A percentile compares a stretch with the other conserved stretches of the same genome.
phyloP scores from a whole-genome alignment of 371 early-diverging fungal species.

The Sanchytrium tribonematis region DNA sequence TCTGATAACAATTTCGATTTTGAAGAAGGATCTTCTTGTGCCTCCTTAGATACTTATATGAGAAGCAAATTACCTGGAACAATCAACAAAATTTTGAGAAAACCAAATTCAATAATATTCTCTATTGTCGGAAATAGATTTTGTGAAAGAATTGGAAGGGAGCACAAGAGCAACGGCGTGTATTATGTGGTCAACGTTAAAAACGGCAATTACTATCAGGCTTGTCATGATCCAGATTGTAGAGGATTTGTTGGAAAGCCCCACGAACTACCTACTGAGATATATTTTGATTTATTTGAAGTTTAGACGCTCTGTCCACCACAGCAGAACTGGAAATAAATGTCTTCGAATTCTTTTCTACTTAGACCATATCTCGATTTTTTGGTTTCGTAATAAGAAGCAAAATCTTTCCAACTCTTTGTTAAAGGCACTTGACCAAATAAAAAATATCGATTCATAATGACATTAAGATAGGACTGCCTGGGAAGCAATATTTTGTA shows the following conservation, averaged over 20 bases:
- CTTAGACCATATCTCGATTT: too few species aligned
- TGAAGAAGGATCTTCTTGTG: not conserved
- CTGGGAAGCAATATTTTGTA: too few species aligned
- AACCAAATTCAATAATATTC: not conserved
- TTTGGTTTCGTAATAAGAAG: too few species aligned
- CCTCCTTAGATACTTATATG: not conserved
- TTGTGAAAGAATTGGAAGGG: not conserved
- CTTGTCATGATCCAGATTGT: not conserved
- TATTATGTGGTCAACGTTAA: not conserved
- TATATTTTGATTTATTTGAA: not conserved
- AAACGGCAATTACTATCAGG: not conserved
- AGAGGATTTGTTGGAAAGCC: not conserved
- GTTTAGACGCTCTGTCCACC: too few species aligned
- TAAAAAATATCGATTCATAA: too few species aligned
- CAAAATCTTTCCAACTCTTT: too few species aligned
- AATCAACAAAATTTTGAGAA: not conserved
- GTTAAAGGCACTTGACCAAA: too few species aligned
- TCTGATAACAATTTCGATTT: not conserved
- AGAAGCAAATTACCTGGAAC: not conserved
- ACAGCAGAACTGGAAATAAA: too few species aligned
- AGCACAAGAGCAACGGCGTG: not conserved
- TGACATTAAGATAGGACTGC: too few species aligned
- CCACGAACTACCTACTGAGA: not conserved
- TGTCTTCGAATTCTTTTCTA: too few species aligned
- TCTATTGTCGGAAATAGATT: not conserved